Base-by-base conservation (phyloP, 73 alveolate genomes). In the Blepharisma stoltei region DNA sequence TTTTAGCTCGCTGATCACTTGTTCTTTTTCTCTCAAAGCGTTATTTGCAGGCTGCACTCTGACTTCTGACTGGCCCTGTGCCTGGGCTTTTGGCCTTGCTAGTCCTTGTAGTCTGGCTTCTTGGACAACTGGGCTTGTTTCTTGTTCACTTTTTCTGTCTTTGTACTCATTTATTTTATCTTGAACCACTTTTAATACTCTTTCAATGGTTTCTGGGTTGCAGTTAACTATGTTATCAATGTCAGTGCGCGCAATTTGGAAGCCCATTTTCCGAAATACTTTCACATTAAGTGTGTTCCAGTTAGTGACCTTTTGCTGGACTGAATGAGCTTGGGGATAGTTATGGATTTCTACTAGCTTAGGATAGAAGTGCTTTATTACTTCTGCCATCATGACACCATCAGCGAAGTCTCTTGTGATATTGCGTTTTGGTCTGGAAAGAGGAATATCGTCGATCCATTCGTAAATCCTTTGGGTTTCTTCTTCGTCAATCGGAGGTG, bases 381-480 rank as follows among this genome's bases (percentile, higher is more conserved):
- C 89, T 79, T 94, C 98, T 6, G 99, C 99, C 81, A 88, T 78
- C 52, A 92, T 78, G 53, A 85, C 97, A 53, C 98, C 99, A 80
- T 96, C 99, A 53, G 98, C 89, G 82, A 96, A 96, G 82, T 96
- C 99, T 85, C 99, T 88, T 20, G 97, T 89, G 55, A 96, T 96
- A 76, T 96, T 95, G 73, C 94, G 86, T 81, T 96, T 96, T 20
- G 97, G 97, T 44, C 98, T 83, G 7, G 97, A 80, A 27, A 96
- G 91, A 7, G 98, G 98, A 5, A 96, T 91, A 53, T 91, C 91
- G 79, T 96, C 99, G 0, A 96, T 90, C 99, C 99, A 96, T 76
- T 92, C 93, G 82, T 96, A 96, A 20, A 96, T 82, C 54, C 77
- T 69, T 55, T 89, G 86, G 87, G 93, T 82, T 55, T 95, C 97